These are phyloP conservation scores for Trichomonascaceae sp. DNA, from an alignment of 1,139 yeast genomes.

Conservation along the genomic window DNA sequence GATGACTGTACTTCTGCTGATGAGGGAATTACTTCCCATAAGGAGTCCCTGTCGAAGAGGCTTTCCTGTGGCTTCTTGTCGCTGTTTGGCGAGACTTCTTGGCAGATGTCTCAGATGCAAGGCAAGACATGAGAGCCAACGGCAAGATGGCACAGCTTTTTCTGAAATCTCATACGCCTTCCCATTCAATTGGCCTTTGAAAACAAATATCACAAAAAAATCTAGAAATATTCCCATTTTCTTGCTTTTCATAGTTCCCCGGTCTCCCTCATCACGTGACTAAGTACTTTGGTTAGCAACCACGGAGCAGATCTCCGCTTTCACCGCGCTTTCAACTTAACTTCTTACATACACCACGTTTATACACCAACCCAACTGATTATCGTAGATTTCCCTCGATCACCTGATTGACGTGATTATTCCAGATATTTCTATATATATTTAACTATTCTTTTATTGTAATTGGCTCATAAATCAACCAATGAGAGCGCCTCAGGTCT, in stretches of 20 bases:
- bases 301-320: not conserved
- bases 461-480: not conserved
- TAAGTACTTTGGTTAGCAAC: no score
- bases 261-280: not conserved
- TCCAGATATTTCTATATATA: not conserved
- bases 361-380: not conserved
- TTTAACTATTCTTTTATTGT: not conserved
- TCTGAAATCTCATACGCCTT: no score
- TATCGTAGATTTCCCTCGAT: not conserved
- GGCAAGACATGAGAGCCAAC: no score
- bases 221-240: not conserved
- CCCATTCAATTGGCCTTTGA: no score
- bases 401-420: not conserved
- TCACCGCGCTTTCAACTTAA: not conserved
- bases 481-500: slow-evolving; percentile 56
- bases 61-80: no score
- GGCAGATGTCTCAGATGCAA: no score
- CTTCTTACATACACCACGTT: not conserved
- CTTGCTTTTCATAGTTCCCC: not conserved
- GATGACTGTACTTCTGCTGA: no score
- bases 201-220: not conserved
- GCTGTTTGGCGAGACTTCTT: no score
- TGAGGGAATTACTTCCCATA: not conserved
- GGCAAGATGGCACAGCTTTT: no score
- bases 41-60: no score